Percentiles rank a stretch among this genome's conserved stretches.
These are phyloP conservation scores for Salvia rosmarinus DNA, from an alignment of 257 asterid species.

Conservation along the genomic window DNA sequence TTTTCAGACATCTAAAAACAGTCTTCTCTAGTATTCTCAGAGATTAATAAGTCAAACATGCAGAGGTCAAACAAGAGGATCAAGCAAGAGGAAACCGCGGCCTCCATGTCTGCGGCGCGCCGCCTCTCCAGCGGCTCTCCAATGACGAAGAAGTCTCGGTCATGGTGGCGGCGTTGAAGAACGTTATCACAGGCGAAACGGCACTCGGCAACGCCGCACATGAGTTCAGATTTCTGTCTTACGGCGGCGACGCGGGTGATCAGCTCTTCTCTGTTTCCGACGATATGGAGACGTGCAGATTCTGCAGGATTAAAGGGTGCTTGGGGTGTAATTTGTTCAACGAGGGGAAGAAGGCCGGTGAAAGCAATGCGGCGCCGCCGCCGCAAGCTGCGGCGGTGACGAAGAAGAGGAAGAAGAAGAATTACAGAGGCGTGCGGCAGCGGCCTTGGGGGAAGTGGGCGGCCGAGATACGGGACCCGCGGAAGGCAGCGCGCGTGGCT, in stretches of 20 bases:
- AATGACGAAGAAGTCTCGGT: slow-evolving; percentile 61
- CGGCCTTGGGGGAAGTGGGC: slow-evolving; percentile 99
- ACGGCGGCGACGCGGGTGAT: slow-evolving; percentile 9
- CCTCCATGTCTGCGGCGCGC: slow-evolving; percentile 7
- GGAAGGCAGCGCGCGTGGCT: slow-evolving; percentile 91
- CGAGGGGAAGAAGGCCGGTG: slow-evolving; percentile 12
- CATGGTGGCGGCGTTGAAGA: slow-evolving; percentile 67
- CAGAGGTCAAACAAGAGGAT: slow-evolving; percentile 56
- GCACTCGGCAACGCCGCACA: background rate
- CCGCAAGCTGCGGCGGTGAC: slow-evolving; percentile 4
- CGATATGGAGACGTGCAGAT: slow-evolving; percentile 51
- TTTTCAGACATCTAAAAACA: background rate
- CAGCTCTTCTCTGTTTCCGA: slow-evolving; percentile 44
- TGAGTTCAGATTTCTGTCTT: background rate
- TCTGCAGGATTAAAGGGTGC: slow-evolving; percentile 66
- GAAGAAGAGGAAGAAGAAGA: slow-evolving; percentile 66
- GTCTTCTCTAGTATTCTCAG: background rate
- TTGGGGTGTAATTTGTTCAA: slow-evolving; percentile 71
- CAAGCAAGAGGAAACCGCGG: slow-evolving; percentile 31
- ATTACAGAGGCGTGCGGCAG: slow-evolving; percentile 87
- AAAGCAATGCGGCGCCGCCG: background rate
- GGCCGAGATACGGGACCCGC: slow-evolving; percentile 84
- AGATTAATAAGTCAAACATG: slow-evolving; percentile 40
- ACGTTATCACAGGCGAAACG: slow-evolving; percentile 53
- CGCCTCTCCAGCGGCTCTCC: slow-evolving; percentile 37